phyloP scores from a whole-genome alignment of 1,284 basidiomycete species.

The Schizopora paradoxa region DNA sequence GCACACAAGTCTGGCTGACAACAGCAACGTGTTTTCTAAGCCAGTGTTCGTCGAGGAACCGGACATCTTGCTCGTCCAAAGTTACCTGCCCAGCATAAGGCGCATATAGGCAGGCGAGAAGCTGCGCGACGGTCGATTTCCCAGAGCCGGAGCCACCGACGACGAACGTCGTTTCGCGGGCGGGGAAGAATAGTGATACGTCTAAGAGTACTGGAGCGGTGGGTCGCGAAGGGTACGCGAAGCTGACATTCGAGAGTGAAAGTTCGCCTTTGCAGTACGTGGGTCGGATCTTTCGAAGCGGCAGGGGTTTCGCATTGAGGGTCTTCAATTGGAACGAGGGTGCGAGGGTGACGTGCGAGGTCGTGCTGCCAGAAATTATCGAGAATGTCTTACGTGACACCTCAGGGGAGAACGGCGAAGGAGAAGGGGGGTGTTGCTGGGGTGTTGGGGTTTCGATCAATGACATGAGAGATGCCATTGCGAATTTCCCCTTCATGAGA shows the following conservation, averaged over 20 bases:
- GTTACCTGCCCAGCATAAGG: conserved; percentile 58
- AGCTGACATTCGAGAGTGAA: conserved; percentile 69
- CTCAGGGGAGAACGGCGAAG: conserved; percentile 12
- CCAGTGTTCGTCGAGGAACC: conserved; percentile 74
- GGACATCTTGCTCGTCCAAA: conserved; percentile 79
- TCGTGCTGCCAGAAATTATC: conserved; percentile 2
- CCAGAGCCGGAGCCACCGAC: conserved; percentile 90
- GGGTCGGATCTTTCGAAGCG: conserved; percentile 57
- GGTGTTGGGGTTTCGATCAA: conserved; percentile 44
- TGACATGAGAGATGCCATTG: conserved; percentile 68
- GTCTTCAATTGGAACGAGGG: conserved; percentile 1
- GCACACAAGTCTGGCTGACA: conserved; percentile 73
- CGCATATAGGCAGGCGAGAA: conserved; percentile 78
- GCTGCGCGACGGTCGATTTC: conserved; percentile 86
- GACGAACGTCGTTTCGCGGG: conserved; percentile 86
- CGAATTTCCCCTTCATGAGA: conserved; percentile 82
- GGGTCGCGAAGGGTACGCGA: conserved; percentile 84
- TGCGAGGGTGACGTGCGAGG: conserved; percentile 8
- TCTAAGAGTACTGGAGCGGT: conserved; percentile 53
- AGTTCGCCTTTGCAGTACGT: conserved; percentile 69
- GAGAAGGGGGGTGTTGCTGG: conserved; percentile 19
- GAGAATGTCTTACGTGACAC: conserved; percentile 21
- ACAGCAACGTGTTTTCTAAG: conserved; percentile 69
- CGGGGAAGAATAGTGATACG: conserved; percentile 74
- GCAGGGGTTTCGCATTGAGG: neutral